Base-by-base conservation (phyloP, 1,284 basidiomycete genomes). In the Moesziomyces aphidis region DNA sequence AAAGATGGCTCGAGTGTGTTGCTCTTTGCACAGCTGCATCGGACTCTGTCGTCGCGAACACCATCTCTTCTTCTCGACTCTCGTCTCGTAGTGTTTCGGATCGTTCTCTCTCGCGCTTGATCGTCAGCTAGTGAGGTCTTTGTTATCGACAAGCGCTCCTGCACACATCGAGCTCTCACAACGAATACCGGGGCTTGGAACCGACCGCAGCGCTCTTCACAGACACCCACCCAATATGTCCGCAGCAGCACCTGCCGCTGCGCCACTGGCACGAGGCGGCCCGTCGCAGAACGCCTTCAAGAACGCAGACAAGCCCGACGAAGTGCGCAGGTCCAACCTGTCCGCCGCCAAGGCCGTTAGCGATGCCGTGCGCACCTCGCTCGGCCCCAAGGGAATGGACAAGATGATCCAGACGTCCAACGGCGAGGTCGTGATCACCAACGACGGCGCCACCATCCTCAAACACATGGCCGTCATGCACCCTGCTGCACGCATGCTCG, bases 401-500 rank as follows among this genome's bases (percentile, higher is more conserved):
- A 98, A 97, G 88, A 97, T 97, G 95, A 99, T 99, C 85, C 95
- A 97, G 90, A 99, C 96, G 6, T 87, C 93, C 6, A 94, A 93
- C 85, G 96, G 96, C 77, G 95, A 99, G 85, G 94, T 97, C 5
- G 92, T 99, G 79, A 94, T 99, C 80, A 99, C 97, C 21, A 99
- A 99, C 86, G 97, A 99, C 86, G 97, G 97, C 49, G 97, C 97
- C 13, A 99, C 97, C 11, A 99, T 99, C 76, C 87, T 99, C 65
- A 94, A 94, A 86, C 97, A 94, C 83, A 95, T 99, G 85, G 95
- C 97, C 70, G 97, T 97, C 22, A 87, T 99, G 63, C 97, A 99
- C 86, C 97, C 97, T 42, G 97, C 97, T 47, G 97, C 97, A 26
- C 93, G 96, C 86, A 99, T 99, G 97, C 49, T 75, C 36, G 97